These are phyloP conservation scores for Hebeloma cylindrosporum DNA, from an alignment of 768 basidiomycete species.

Conservation along the genomic window DNA sequence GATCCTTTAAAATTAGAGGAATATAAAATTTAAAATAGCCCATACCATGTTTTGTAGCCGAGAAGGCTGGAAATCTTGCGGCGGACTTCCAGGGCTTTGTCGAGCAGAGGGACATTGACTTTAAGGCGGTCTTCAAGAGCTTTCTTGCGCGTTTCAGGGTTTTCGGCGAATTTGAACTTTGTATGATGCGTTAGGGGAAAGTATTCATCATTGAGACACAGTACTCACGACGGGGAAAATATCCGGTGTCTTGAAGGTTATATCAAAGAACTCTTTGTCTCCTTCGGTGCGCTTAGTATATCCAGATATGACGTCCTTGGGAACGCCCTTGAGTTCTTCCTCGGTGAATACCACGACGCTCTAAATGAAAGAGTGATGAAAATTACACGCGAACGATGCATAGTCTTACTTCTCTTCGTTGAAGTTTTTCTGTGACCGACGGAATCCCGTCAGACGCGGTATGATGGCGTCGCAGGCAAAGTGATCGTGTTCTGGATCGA, in stretches of 20 bases:
- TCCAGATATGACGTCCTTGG: conserved; percentile 75
- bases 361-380: conserved; percentile 31
- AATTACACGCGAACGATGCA: no score
- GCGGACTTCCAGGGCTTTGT: conserved; percentile 67
- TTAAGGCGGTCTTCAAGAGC: conserved; percentile 67
- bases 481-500: no score
- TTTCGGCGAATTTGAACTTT: conserved; percentile 80
- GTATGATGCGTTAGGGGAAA: neutral
- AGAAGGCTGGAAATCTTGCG: conserved; percentile 67
- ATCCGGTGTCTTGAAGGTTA: conserved; percentile 82
- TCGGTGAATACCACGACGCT: conserved; percentile 61
- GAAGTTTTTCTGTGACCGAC: conserved; percentile 76
- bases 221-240: conserved; percentile 69
- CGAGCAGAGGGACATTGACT: conserved; percentile 70
- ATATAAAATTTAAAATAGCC: no score
- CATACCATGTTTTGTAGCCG: conserved; percentile 69
- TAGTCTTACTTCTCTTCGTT: conserved; percentile 93
- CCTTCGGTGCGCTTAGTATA: conserved; percentile 66
- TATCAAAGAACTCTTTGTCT: conserved; percentile 60
- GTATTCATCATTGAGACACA: neutral
- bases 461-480: no score
- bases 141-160: conserved; percentile 68
- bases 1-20: no score
- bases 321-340: conserved; percentile 80
- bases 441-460: no score